A percentile compares a stretch with the other conserved stretches of the same genome.
phyloP scores from a whole-genome alignment of 805 yeast species.

The Diddensiella transvaalensis region DNA sequence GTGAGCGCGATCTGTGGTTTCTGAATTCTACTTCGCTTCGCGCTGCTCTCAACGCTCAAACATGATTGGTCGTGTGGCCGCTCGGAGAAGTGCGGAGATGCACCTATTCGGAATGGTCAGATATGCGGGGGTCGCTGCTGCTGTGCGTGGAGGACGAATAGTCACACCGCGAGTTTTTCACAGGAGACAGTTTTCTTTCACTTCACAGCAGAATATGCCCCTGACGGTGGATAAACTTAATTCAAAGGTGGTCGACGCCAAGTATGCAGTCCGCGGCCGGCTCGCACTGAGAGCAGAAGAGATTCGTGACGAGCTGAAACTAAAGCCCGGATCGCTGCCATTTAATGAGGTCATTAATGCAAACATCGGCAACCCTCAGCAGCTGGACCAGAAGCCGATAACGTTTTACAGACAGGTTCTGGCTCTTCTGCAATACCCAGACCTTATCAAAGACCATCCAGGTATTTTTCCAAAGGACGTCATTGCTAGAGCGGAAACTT shows the following conservation, averaged over 20 bases:
- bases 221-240: slow-evolving; percentile 57
- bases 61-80: not conserved
- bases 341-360: slow-evolving; percentile 78
- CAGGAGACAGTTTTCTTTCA: slow-evolving; percentile 3
- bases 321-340: slow-evolving; percentile 62
- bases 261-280: slow-evolving; percentile 93
- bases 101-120: not conserved
- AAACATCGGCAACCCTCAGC: slow-evolving; percentile 98
- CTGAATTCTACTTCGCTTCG: no score
- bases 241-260: slow-evolving; percentile 72
- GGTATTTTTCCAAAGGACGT: slow-evolving; percentile 59
- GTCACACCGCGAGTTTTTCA: not conserved
- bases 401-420: slow-evolving; percentile 94
- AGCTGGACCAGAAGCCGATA: slow-evolving; percentile 87
- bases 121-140: not conserved
- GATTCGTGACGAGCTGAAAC: slow-evolving; percentile 52
- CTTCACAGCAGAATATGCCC: slow-evolving; percentile 20
- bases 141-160: not conserved
- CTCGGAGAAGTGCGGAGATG: not conserved
- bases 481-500: slow-evolving; percentile 58
- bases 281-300: slow-evolving; percentile 94
- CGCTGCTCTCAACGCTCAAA: no score
- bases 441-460: slow-evolving; percentile 43
- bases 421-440: slow-evolving; percentile 82
- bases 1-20: no score